phyloP scores from a whole-genome alignment of 768 basidiomycete species.

The Naganishia vaughanmartiniae region DNA sequence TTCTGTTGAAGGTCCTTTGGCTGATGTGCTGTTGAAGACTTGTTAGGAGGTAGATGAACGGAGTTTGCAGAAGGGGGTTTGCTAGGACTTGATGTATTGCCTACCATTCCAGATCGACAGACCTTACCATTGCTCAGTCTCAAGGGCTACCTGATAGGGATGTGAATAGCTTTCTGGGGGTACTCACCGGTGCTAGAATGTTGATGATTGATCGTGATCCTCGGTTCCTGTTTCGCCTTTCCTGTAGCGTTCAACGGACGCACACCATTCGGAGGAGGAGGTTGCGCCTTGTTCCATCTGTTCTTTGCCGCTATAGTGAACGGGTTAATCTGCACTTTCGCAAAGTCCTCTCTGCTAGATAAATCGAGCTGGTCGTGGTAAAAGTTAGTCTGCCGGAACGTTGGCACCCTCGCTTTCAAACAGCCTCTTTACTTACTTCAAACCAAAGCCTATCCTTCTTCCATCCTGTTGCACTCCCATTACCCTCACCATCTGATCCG shows the following conservation, averaged over 20 bases:
- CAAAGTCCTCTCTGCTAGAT: constrained; percentile 23
- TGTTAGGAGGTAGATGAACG: not conserved
- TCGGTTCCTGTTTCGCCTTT: not conserved
- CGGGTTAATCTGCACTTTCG: constrained; percentile 23
- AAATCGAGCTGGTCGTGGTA: constrained; percentile 24
- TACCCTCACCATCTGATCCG: not conserved
- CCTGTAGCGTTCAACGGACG: not conserved
- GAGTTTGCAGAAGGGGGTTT: not conserved
- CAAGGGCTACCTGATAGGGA: not conserved
- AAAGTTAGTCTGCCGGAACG: not conserved
- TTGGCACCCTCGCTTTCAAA: not conserved
- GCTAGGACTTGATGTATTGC: not conserved
- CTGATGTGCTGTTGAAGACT: not conserved
- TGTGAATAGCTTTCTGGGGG: too few relatives aligned
- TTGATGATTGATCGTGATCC: constrained; percentile 3
- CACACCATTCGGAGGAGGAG: not conserved
- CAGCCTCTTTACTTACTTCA: not conserved
- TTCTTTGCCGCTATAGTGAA: constrained; percentile 28
- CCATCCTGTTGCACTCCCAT: not conserved
- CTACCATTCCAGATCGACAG: not conserved
- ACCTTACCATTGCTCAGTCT: not conserved
- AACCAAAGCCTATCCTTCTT: constrained; percentile 11
- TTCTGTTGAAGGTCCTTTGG: not conserved
- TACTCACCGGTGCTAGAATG: not conserved
- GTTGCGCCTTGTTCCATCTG: constrained; percentile 1